Conservation (phyloP, 495 filamentous ascomycete genomes). For the Astrothelium subdiscretum region DNA sequence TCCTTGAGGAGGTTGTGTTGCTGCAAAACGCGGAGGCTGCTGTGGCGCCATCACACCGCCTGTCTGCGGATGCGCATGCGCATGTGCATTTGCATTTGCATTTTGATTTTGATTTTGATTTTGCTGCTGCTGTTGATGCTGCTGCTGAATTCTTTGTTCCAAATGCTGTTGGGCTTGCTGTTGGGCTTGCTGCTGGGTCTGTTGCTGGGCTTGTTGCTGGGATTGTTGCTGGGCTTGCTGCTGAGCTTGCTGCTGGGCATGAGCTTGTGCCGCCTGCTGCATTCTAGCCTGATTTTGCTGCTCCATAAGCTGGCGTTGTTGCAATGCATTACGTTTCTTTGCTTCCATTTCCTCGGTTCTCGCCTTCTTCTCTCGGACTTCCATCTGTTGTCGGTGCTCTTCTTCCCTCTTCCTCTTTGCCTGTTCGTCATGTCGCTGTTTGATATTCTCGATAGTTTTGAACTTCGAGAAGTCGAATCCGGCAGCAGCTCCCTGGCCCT, state of each 20-base stretch:
- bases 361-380: conserved; percentile 39
- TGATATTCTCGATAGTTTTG: conserved; percentile 80
- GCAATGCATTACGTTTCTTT: conserved; percentile 25
- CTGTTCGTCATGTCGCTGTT: conserved; percentile 61
- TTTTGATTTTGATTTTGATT: conserved; percentile 21
- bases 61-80: conserved; percentile 26
- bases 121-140: conserved; percentile 27
- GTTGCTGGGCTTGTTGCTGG: conserved; percentile 16
- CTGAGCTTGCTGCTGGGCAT: conserved; percentile 15
- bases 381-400: conserved; percentile 35
- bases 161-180: conserved; percentile 24
- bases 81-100: conserved; percentile 21
- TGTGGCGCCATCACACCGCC: conserved; percentile 29
- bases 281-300: conserved; percentile 10
- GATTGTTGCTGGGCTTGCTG: conserved; percentile 26
- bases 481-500: conserved; percentile 58
- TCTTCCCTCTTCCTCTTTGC: conserved; percentile 49
- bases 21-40: conserved; percentile 29
- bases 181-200: conserved; percentile 22
- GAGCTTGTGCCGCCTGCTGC: conserved; percentile 9
- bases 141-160: conserved; percentile 23
- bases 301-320: conserved; percentile 12
- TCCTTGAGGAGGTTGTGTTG: conserved; percentile 12
- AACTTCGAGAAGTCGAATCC: conserved; percentile 83
- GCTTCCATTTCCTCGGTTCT: conserved; percentile 11